phyloP scores from a whole-genome alignment of 441 rosid species.

The Arabidopsis hybrid region DNA sequence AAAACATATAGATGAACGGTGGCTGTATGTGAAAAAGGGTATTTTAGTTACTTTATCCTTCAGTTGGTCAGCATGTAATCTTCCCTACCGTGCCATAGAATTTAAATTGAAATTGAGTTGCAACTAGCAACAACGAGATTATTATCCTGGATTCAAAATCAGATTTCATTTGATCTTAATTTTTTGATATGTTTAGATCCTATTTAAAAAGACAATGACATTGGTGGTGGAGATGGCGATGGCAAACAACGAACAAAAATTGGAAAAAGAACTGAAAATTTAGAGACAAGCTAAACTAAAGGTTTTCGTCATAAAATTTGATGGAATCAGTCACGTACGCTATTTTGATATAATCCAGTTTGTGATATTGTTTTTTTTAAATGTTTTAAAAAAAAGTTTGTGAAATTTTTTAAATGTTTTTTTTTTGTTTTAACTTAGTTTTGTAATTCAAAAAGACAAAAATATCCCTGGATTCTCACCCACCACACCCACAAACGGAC shows the following conservation, averaged over 20 bases:
- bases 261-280: background rate
- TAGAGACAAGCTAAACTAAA: background rate
- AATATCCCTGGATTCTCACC: slow-evolving; percentile 14
- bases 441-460: background rate
- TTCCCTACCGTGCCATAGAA: background rate
- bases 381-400: too few relatives aligned
- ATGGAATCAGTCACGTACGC: background rate
- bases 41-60: background rate
- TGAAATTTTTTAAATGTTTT: too few relatives aligned
- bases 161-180: too few relatives aligned
- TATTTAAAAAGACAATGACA: background rate
- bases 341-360: background rate
- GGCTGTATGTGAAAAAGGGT: slow-evolving; percentile 19
- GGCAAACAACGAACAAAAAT: background rate
- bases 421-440: too few relatives aligned
- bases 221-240: background rate
- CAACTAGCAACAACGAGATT: background rate
- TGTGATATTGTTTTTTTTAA: background rate
- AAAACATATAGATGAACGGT: slow-evolving; percentile 7
- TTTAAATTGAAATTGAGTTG: background rate
- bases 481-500: slow-evolving; percentile 27
- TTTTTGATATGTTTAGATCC: background rate
- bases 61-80: background rate
- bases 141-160: background rate
- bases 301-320: too few relatives aligned